These are phyloP conservation scores for Suillus clintonianus DNA, from an alignment of 768 basidiomycete genomes.

Conservation along the genomic window DNA sequence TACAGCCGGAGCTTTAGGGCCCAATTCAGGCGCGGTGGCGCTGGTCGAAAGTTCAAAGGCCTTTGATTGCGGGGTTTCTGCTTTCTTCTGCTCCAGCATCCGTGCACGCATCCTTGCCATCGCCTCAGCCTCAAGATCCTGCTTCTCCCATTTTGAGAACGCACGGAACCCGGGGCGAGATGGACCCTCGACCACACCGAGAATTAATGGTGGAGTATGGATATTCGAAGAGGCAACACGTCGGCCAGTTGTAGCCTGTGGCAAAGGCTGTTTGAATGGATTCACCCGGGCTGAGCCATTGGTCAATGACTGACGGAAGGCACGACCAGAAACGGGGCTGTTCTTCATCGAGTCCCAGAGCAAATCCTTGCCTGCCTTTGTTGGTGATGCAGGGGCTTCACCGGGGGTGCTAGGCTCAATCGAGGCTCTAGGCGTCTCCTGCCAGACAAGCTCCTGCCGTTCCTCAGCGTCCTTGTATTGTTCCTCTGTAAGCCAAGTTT, in stretches of 20 bases:
- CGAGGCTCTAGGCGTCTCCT: slow-evolving; percentile 50
- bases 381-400: slow-evolving; percentile 39
- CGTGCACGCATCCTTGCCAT: slow-evolving; percentile 69
- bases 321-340: slow-evolving; percentile 40
- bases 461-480: slow-evolving; percentile 68
- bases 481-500: slow-evolving; percentile 77
- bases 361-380: slow-evolving; percentile 61
- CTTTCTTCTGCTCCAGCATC: slow-evolving; percentile 47
- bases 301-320: slow-evolving; percentile 50
- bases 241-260: slow-evolving; percentile 39
- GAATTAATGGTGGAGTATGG: slow-evolving; percentile 25
- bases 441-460: slow-evolving; percentile 65
- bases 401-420: slow-evolving; percentile 45
- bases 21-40: slow-evolving; percentile 23
- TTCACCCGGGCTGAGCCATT: slow-evolving; percentile 48
- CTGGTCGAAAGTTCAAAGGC: slow-evolving; percentile 30
- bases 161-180: slow-evolving; percentile 46
- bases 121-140: slow-evolving; percentile 79
- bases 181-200: slow-evolving; percentile 54
- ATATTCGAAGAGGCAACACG: slow-evolving; percentile 43
- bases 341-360: slow-evolving; percentile 64
- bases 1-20: slow-evolving; percentile 19
- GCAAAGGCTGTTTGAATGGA: slow-evolving; percentile 44
- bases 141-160: slow-evolving; percentile 85
- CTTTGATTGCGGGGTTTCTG: slow-evolving; percentile 37